A percentile compares a stretch with the other conserved stretches of the same genome.
phyloP scores from a whole-genome alignment of 78 protist species.

The Dictyostelium capitatum region DNA sequence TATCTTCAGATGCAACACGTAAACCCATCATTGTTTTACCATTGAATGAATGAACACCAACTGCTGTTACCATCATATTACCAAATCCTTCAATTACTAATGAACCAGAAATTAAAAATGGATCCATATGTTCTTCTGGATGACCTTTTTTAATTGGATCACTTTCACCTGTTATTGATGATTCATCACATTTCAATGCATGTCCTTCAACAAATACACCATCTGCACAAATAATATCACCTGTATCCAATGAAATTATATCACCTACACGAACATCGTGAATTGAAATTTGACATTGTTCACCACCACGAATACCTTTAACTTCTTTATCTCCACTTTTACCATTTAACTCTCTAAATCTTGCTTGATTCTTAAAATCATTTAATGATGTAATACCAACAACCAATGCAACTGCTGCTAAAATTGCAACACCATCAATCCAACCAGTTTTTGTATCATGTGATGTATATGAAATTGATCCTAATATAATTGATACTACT shows the following conservation, averaged over 20 bases:
- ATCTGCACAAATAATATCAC: conserved; percentile 92
- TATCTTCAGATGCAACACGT: conserved; percentile 82
- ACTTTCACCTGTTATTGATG: conserved; percentile 85
- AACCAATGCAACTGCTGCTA: conserved; percentile 94
- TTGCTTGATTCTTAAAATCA: conserved; percentile 92
- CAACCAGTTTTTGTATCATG: conserved; percentile 85
- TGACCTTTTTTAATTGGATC: conserved; percentile 83
- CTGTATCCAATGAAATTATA: conserved; percentile 85
- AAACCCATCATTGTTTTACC: conserved; percentile 87
- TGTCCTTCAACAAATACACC: conserved; percentile 88
- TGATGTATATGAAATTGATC: conserved; percentile 52
- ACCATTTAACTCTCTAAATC: conserved; percentile 85
- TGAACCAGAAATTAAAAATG: conserved; percentile 62
- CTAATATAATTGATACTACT: conserved; percentile 83
- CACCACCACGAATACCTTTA: conserved; percentile 85
- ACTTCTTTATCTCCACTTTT: conserved; percentile 52
- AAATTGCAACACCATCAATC: conserved; percentile 97
- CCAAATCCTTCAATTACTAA: conserved; percentile 88
- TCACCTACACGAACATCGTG: conserved; percentile 95
- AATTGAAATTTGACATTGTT: conserved; percentile 42
- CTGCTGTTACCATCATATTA: conserved; percentile 84
- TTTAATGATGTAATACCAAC: conserved; percentile 91
- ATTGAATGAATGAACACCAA: conserved; percentile 83
- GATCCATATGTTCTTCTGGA: conserved; percentile 33
- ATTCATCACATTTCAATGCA: conserved; percentile 83